Evolutionary conservation across 2,329 filamentous ascomycete species (phyloP).

Genomic region (Chaetomiaceae sp.): DNA sequence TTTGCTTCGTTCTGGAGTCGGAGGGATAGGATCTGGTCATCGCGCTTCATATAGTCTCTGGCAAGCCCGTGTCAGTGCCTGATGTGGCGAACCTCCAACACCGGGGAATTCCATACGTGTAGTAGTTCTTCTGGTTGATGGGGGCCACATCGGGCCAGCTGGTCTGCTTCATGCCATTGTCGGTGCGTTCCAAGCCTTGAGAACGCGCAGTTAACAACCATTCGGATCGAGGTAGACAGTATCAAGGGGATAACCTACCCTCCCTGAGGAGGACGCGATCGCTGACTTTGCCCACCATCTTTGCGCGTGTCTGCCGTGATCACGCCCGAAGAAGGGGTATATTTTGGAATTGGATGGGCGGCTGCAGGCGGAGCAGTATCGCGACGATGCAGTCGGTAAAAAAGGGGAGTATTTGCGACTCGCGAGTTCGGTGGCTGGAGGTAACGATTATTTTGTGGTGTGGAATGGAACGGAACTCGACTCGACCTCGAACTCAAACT

Average conservation of each 20-base stretch:
- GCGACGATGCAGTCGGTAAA: no score
- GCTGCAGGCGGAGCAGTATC: not conserved
- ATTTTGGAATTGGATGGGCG: not conserved
- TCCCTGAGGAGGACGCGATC: conserved; percentile 60
- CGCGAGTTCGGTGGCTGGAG: not conserved
- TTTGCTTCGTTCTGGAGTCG: conserved; percentile 84
- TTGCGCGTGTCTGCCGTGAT: conserved; percentile 10
- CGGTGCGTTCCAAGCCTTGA: conserved; percentile 85
- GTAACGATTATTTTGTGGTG: not conserved
- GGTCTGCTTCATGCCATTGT: conserved; percentile 96
- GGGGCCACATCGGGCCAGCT: conserved; percentile 89
- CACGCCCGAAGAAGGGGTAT: not conserved
- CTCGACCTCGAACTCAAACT: not conserved
- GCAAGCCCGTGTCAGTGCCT: conserved; percentile 22
- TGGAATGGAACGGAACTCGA: not conserved
- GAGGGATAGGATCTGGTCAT: conserved; percentile 89
- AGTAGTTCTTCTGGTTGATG: conserved; percentile 99
- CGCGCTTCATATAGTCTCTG: conserved; percentile 95
- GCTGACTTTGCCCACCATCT: conserved; percentile 61
- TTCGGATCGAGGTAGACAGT: not conserved
- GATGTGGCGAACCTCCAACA: not conserved
- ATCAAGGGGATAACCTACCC: conserved; percentile 40
- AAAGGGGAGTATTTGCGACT: no score
- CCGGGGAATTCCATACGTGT: conserved; percentile 62
- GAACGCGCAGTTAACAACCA: conserved; percentile 15